Evolutionary conservation across 352 stramenopile species (phyloP), one percentile per base, ranked within the genome.

Genomic region (Globisporangium paroecandrum): DNA sequence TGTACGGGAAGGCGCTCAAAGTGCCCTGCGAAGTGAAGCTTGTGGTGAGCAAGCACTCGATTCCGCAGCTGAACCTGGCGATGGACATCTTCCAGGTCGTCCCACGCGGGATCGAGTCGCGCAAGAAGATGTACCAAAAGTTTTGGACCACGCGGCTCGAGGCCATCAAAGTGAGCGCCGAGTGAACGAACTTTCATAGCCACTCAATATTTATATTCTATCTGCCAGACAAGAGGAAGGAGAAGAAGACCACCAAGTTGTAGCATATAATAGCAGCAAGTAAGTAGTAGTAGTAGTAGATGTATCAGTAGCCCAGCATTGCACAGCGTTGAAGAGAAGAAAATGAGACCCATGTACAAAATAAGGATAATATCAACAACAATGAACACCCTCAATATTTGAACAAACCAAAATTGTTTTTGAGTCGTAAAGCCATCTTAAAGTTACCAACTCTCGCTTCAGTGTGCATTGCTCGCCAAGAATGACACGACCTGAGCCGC

Each of bases 21-120:
- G 60, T 70, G 20, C 43, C 36, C 0, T 78, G 72, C 51, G 62
- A 77, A 12, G 65, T 84, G n/a, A 68, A 78, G 46, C 62, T 61
- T 18, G 47, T 83, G 5, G 47, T 81, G 5, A 72, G 71, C 1
- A 60, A 69, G 15, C 70, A 83, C 56, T 20, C 36, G 27, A 69
- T 87, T n/a, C 58, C 71, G 47, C 77, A 82, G 46, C 57, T 83
- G 43, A 72, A 77, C 29, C 62, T 82, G 61, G 49, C 69, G 9
- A 65, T 87, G 29, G 73, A 79, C 51, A 73, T 81, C 20, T 81
- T 77, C 58, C 69, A 83, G 51, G 67, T 84, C 46, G 73, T 68
- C 10, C 74, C 75, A 20, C 64, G 74, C 3, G 75, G 70, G 15
- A 62, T 87, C 13, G 77, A 83, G 55, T 56, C 66, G 18, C 78